Percentiles rank a stretch among this genome's conserved stretches.
Conservation (phyloP, 768 basidiomycete species). For the Auricularia auricula-judae region DNA sequence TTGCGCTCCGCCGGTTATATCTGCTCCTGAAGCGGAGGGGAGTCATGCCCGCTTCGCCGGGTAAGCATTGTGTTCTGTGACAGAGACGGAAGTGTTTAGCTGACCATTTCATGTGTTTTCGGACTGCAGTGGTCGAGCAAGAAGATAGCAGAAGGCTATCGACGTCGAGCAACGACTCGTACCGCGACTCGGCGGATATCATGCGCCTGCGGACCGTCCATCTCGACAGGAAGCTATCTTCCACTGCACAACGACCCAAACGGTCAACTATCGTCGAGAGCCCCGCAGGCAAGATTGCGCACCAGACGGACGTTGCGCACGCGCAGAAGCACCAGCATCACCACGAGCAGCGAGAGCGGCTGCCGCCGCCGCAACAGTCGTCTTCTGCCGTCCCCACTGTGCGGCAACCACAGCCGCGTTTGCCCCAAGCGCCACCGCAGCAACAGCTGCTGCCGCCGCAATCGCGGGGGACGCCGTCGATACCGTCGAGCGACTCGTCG, state of each 20-base stretch:
- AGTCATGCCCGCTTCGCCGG: conserved; percentile 72
- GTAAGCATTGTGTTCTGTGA: conserved; percentile 29
- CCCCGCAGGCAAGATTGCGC: conserved; percentile 78
- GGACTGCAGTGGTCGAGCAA: background rate
- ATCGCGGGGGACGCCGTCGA: conserved; percentile 18
- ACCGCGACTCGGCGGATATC: conserved; percentile 80
- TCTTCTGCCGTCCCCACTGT: conserved; percentile 2
- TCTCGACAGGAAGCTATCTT: conserved; percentile 89
- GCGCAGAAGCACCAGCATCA: conserved; percentile 21
- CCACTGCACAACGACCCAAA: conserved; percentile 84
- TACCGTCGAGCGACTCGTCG: conserved; percentile 5
- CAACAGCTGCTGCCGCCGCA: conserved; percentile 19
- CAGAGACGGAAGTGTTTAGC: conserved; percentile 7
- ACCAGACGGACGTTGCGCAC: conserved; percentile 49
- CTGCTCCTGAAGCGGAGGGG: conserved; percentile 79
- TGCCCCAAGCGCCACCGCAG: conserved; percentile 11
- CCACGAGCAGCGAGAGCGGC: conserved; percentile 3
- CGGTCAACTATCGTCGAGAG: conserved; percentile 94
- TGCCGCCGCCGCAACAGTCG: conserved; percentile 4
- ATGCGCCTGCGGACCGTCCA: conserved; percentile 86
- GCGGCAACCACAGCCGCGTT: conserved; percentile 7
- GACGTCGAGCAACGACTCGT: conserved; percentile 52
- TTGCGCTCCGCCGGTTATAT: conserved; percentile 85
- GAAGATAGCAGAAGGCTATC: conserved; percentile 11
- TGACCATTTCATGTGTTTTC: background rate